A percentile compares a stretch with the other conserved stretches of the same genome.
Evolutionary conservation across 176 grass and related monocot genomes (phyloP).

Genomic region (Chloris gayana): DNA sequence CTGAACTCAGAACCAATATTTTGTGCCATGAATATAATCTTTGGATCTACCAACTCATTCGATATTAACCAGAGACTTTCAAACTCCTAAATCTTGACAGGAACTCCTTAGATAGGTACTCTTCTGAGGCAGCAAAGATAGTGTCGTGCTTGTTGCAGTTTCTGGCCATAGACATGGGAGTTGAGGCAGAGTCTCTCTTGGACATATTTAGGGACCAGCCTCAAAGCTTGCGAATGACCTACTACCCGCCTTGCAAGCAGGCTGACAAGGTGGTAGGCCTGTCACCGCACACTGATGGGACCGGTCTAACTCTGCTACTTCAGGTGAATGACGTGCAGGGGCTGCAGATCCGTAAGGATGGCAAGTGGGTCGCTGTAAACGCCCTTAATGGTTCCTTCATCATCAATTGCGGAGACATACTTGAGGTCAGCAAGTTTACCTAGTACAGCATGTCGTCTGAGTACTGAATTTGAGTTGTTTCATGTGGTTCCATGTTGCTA

Average conservation of each 20-base stretch:
- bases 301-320: slow-evolving; percentile 32
- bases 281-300: slow-evolving; percentile 62
- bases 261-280: slow-evolving; percentile 50
- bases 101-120: slow-evolving; percentile 44
- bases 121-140: slow-evolving; percentile 39
- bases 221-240: slow-evolving; percentile 56
- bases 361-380: slow-evolving; percentile 45
- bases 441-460: background rate
- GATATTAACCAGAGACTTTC: background rate
- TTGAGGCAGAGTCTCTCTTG: slow-evolving; percentile 36
- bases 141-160: slow-evolving; percentile 29
- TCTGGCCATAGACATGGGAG: slow-evolving; percentile 52
- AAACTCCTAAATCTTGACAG: background rate
- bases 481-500: background rate
- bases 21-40: background rate
- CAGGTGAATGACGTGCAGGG: slow-evolving; percentile 47
- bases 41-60: background rate
- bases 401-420: slow-evolving; percentile 47
- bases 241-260: slow-evolving; percentile 59
- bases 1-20: background rate
- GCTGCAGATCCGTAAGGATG: slow-evolving; percentile 51
- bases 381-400: slow-evolving; percentile 40
- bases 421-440: slow-evolving; percentile 32
- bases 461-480: background rate
- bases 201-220: slow-evolving; percentile 18